Conservation (phyloP, 2,329 filamentous ascomycete species). For the Clarireedia homoeocarpa region DNA sequence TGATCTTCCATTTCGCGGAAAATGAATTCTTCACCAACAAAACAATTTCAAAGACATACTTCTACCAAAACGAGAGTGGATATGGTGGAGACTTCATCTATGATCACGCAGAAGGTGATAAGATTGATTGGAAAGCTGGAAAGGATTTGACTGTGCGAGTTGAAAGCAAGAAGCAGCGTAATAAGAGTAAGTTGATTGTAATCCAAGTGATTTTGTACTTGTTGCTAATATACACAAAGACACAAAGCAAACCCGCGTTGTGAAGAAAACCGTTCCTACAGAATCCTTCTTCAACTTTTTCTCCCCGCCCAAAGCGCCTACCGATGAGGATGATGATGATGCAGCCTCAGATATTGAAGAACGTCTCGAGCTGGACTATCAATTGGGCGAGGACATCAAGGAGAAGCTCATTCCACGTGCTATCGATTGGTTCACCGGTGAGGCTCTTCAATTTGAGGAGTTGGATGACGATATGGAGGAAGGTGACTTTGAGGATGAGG, state of each 20-base stretch:
- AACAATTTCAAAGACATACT: constrained; percentile 95
- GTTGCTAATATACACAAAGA: constrained; percentile 43
- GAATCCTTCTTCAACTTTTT: constrained; percentile 96
- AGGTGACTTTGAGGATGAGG: constrained; percentile 77
- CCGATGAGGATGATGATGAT: constrained; percentile 61
- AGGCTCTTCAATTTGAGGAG: constrained; percentile 95
- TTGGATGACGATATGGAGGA: constrained; percentile 76
- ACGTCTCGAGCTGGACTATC: constrained; percentile 95
- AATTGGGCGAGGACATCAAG: constrained; percentile 98
- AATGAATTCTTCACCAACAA: constrained; percentile 99
- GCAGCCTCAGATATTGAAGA: constrained; percentile 90
- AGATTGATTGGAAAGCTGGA: constrained; percentile 92
- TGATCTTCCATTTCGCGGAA: constrained; percentile 93
- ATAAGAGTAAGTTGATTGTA: constrained; percentile 71
- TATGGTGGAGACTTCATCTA: constrained; percentile 99
- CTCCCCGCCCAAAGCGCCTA: constrained; percentile 82
- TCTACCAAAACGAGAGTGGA: constrained; percentile 96
- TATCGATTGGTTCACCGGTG: constrained; percentile 98
- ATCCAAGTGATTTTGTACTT: background rate
- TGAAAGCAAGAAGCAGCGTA: constrained; percentile 99
- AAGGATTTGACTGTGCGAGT: constrained; percentile 91
- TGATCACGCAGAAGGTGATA: constrained; percentile 95
- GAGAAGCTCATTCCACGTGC: constrained; percentile 98
- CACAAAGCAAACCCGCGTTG: constrained; percentile 97
- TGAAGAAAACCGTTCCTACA: constrained; percentile 98